Conservation (phyloP, 371 early-diverging fungal genomes). For the Lichtheimia corymbifera region DNA sequence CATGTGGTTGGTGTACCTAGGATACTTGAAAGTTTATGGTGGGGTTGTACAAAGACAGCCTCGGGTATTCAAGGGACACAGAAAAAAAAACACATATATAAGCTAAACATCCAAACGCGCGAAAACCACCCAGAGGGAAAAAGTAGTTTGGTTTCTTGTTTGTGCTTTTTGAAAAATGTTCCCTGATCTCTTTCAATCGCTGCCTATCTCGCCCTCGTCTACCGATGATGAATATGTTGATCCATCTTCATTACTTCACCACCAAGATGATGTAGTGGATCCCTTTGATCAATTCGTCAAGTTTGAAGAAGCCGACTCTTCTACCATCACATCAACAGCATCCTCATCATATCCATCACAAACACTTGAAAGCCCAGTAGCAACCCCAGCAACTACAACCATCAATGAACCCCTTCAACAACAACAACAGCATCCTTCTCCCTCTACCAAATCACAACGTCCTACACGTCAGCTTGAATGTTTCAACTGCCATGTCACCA, state of each 20-base stretch:
- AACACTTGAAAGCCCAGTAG: not conserved
- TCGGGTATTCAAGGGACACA: conserved; percentile 10
- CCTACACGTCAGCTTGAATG: conserved; percentile 70
- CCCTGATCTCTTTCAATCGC: not conserved
- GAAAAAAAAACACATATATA: conserved; percentile 6
- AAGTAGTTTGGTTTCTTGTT: not conserved
- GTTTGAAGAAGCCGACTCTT: not conserved
- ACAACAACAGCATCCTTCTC: not conserved
- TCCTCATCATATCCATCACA: not conserved
- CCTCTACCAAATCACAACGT: conserved; percentile 3
- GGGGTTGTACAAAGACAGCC: not conserved
- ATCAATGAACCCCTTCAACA: not conserved
- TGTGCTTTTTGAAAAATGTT: conserved; percentile 2
- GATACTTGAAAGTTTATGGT: too few species aligned
- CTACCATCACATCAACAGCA: conserved; percentile 5
- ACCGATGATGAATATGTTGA: too few species aligned
- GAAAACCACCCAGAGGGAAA: not conserved
- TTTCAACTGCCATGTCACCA: conserved; percentile 78
- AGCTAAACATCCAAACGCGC: not conserved
- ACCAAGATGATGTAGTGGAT: conserved; percentile 1
- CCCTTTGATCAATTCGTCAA: conserved; percentile 6
- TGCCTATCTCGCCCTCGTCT: not conserved
- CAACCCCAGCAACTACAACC: not conserved
- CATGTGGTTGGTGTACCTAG: too few species aligned
- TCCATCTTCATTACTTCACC: not conserved